Base-by-base conservation (phyloP, 257 asterid species). In the Solanum rostratum region DNA sequence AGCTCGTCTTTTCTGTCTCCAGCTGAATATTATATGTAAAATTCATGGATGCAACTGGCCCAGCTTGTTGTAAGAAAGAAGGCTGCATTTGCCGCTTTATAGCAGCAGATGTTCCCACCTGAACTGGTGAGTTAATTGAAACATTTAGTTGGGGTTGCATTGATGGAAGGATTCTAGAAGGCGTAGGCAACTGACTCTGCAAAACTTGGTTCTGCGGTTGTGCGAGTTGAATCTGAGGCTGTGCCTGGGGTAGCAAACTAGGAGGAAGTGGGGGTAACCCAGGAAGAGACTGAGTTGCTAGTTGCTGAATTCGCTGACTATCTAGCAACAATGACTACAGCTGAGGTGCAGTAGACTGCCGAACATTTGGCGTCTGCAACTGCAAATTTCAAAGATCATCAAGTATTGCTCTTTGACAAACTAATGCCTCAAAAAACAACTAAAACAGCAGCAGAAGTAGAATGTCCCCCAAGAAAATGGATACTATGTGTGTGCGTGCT, bases 231-330 rank as follows among this genome's bases (percentile, higher is more conserved):
- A 90, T 83, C 82, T 89, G 97, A 85, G 93, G 85, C 74, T 85
- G 94, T 81, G 88, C 39, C 65, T 88, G 92, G 30, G 89, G 85
- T 53, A 86, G 86, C 10, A 87, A 85, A 85, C 80, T 92, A 83
- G 88, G 95, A 71, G 92, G 93, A 89, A 92, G 93, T 84, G 95
- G 95, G 83, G 97, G 94, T 62, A 93, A 85, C 83, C 97, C 97
- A 70, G 93, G 89, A 85, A 87, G 91, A 84, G 85, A 87, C 88
- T 89, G 90, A 84, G 86, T 41, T 29, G 87, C 83, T 41, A 70
- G 86, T 52, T 66, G 89, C 69, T 86, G 90, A 78, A 22, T 82
- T 41, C 27, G 88, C 54, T 84, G 90, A 87, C 90, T 90, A 89
- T 84, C 91, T 83, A 86, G 98, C 81, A 80, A 80, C 19, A 79